Base-by-base conservation (phyloP, 2,329 filamentous ascomycete genomes). In the Pseudogymnoascus sp. region DNA sequence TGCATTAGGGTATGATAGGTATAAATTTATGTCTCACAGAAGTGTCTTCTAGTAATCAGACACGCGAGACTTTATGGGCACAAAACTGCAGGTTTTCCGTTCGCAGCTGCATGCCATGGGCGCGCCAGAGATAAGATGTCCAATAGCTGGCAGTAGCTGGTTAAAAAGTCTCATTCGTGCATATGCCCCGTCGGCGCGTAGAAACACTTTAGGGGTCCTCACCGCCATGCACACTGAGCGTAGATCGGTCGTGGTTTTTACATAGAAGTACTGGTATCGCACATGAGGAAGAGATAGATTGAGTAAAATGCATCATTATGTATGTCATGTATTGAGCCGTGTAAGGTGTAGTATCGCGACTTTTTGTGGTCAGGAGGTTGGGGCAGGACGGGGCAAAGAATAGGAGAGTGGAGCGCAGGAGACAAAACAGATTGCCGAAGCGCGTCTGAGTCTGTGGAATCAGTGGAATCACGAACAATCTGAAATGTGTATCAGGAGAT, bases 201-300 rank as follows among this genome's bases (percentile, higher is more conserved):
- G 45, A 52, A 52, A 52, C 45, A 52, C 45, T 52, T 52, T 52
- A 52, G 45, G 45, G 45, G 45, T 52, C 45, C 45, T 52, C 45
- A 52, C 45, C 45, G 45, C 45, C 45, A 31, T 31, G 45, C 45
- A 52, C 13, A 1, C 18, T 18, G 9, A 31, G 18, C 18, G 45
- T 25, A n/a, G 27, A 48, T 48, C 42, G 42, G 25, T 48, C 25
- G 42, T 48, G 8, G 25, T 48, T 48, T 42, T 31, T 25, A 29
- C 25, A 48, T 10, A 48, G 18, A 15, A 25, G 27, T 25, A 52
- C 27, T 52, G 29, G 45, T 5, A 48, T 29, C 25, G 42, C 42
- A 48, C 42, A 48, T 29, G 25, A 29, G 21, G 42, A 48, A 48
- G 42, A 25, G 9, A 27, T 8, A 8, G 31, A 31, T 52, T n/a